These are phyloP conservation scores for Tirmania nivea DNA, from an alignment of 495 filamentous ascomycete genomes.

Conservation along the genomic window DNA sequence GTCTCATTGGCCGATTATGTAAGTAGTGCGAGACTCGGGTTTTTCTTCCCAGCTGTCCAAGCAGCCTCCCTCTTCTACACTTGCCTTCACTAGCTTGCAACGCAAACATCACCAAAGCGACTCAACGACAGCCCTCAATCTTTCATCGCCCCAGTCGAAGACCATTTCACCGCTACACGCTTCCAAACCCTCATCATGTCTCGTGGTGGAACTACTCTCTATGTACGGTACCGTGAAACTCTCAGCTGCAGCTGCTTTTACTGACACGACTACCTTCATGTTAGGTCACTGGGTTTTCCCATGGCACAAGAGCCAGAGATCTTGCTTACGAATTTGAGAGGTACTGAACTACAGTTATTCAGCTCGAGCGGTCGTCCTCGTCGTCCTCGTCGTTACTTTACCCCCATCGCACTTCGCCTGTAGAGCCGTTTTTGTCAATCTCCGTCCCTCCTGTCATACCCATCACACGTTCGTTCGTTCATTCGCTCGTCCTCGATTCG, in stretches of 20 bases:
- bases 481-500: constrained; percentile 3
- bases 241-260: not conserved
- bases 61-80: constrained; percentile 3
- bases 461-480: constrained; percentile 9
- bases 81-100: constrained; percentile 2
- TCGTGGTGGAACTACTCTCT: constrained; percentile 80
- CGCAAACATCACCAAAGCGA: not conserved
- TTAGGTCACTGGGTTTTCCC: constrained; percentile 62
- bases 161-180: too few relatives aligned
- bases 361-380: constrained; percentile 14
- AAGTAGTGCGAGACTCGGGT: not conserved
- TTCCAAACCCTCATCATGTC: constrained; percentile 41
- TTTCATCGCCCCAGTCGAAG: too few relatives aligned
- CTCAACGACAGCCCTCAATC: too few relatives aligned
- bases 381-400: constrained; percentile 22
- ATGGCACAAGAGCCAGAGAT: constrained; percentile 96
- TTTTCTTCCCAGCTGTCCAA: not conserved
- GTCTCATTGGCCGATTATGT: too few relatives aligned
- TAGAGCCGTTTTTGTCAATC: constrained; percentile 19
- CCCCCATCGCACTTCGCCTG: constrained; percentile 24
- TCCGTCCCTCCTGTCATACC: constrained; percentile 17
- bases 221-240: constrained; percentile 35
- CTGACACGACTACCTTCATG: constrained; percentile 1
- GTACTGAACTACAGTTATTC: constrained; percentile 34
- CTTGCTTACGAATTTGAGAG: constrained; percentile 99